Base-by-base conservation (phyloP, 2,329 filamentous ascomycete species). In the Apiospora sp. region DNA sequence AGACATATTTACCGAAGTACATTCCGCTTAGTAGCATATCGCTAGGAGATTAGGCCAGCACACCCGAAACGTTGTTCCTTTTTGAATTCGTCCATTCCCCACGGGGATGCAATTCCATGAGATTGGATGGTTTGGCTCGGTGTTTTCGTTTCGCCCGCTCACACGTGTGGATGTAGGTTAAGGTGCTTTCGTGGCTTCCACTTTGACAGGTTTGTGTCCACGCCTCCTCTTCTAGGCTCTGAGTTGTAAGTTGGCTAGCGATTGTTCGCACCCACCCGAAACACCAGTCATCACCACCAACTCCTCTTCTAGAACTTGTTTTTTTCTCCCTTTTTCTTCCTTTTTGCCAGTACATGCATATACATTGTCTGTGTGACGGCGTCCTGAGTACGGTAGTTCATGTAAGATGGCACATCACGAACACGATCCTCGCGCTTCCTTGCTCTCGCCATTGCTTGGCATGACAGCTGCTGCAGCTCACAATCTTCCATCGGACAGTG, bases 1-100 rank as follows among this genome's bases (percentile, higher is more conserved):
- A 8, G 54, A 22, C 54, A 37, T 6, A 48, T 16, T 22, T 48
- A 16, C 5, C 46, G 8, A 10, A 49, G 22, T n/a, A 24, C 54
- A 37, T 30, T 19, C 27, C 13, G 24, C n/a, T 4, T 37, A 22
- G 3, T 19, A 58, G 54, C 46, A 49, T 64, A 64, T 34, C 58
- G 27, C 1, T 51, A 24, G 10, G n/a, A 51, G 49, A 37, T 41
- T 7, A 41, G 58, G 34, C 34, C 58, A 64, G 41, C 16, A 64
- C 34, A 64, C n/a, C 58, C 58, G 58, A 41, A 64, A 64, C 58
- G 34, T n/a, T 64, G 10, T 64, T 64, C 54, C 54, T 41, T 19
- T 64, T 64, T 37, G 58, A 64, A 64, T 64, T 41, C 58, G 19
- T 41, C 58, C 58, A 41, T 64, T 37, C 58, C 58, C 58, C 58